Conservation (phyloP, 2,329 filamentous ascomycete genomes). For the Fusarium falciforme region DNA sequence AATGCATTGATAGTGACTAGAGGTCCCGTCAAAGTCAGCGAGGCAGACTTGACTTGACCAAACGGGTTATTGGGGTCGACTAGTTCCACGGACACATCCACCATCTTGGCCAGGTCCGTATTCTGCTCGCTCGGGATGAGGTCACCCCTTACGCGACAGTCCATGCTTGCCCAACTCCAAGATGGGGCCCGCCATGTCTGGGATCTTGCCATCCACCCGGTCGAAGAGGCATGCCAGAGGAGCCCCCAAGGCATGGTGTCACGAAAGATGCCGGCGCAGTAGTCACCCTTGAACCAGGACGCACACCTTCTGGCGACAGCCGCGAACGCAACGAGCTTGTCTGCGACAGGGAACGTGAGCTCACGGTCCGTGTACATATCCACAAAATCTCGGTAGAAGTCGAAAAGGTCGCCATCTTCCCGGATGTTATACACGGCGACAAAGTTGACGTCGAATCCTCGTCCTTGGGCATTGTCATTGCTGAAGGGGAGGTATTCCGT, state of each 20-base stretch:
- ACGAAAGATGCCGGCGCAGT: constrained; percentile 12
- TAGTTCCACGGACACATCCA: neutral
- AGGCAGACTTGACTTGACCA: constrained; percentile 8
- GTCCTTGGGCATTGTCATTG: neutral
- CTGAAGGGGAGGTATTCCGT: neutral
- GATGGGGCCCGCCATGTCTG: constrained; percentile 2
- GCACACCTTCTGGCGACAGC: neutral
- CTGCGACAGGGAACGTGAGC: neutral
- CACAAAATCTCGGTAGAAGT: neutral
- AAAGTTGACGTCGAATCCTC: neutral
- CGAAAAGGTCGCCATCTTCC: neutral
- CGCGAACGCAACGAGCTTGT: constrained; percentile 9
- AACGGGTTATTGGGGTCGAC: constrained; percentile 4
- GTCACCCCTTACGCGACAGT: neutral
- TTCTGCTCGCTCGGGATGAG: neutral
- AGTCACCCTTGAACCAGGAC: constrained; percentile 1
- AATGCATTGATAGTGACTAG: neutral
- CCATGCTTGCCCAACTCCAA: constrained; percentile 13
- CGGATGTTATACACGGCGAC: neutral
- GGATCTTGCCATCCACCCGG: neutral
- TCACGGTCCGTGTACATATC: neutral
- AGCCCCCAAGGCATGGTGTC: constrained; percentile 6
- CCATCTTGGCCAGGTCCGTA: neutral
- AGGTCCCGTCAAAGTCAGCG: constrained; percentile 1
- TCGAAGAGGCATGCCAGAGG: neutral